Evolutionary conservation across 208 protist genomes (phyloP), one percentile per base, ranked within the genome.

Genomic region (Trypanosomatidae sp.): DNA sequence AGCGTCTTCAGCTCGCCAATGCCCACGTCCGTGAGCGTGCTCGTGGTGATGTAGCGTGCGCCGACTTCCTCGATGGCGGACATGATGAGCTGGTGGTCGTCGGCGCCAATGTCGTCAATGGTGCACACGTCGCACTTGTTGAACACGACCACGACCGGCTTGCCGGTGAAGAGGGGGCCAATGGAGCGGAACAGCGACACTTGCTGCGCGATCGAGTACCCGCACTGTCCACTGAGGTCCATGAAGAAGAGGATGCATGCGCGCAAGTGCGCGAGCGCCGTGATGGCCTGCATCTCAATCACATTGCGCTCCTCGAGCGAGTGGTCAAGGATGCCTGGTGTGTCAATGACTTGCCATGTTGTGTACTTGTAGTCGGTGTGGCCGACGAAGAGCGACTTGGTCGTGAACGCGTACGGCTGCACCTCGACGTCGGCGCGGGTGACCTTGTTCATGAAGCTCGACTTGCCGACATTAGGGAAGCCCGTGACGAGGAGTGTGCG

Each of bases 231-330:
- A 41, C 95, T 98, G 28, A 99, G 71, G 72, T 99, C 99, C 62
- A 99, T 91, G 46, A 99, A 88, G 70, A 97, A 99, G 27, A 99
- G 71, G 38, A 99, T 94, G 63, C 81, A 88, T 0, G 96, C 86
- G 7, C 96, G 70, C 5, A 99, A 79, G 71, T 99, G 97, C 0
- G 97, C 97, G 6, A 99, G 71, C 6, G 98, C 98, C 10, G 96
- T 99, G 76, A 99, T 98, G 10, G 96, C 87, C 69, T 99, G 98
- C 98, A 99, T 99, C 67, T 99, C 98, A 78, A 99, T 99, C n/a
- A 97, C 98, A 76, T 99, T 99, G 18, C 98, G 68, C 53, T 99
- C 94, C 66, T 99, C 97, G 3, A 99, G 80, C 8, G 97, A 97
- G 61, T 99, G 96, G 68, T 99, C 98, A 2, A 99, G 66, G 60